Evolutionary conservation across 495 filamentous ascomycete genomes (phyloP), one percentile per base, ranked within the genome.

Genomic region (Daldinia bambusicola): DNA sequence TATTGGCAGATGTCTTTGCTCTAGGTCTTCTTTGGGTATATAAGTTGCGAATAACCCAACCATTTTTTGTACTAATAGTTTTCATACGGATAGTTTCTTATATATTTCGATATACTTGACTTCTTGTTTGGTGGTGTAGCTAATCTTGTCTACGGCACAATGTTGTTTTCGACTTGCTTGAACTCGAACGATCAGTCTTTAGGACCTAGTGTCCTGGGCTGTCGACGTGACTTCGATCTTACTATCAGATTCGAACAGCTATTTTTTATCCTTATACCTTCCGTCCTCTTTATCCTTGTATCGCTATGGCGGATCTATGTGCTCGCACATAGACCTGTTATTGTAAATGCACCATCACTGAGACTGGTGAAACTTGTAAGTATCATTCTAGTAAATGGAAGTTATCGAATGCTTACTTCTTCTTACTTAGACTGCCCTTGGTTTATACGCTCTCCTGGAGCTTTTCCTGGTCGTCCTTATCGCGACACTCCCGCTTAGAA

Each of bases 161-260:
- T 63, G 52, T 73, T 69, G 30, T 70, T 67, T 52, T 64, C 63
- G 41, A 36, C 30, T 14, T 69, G 66, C 31, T 45, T 26, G 31
- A 16, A 66, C 22, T 31, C 64, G 41, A 72, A 72, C 48, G 69
- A 72, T 55, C 61, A 69, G 13, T 66, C 64, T 31, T 36, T 63
- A 14, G 64, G 69, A 61, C 71, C 72, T 60, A 65, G 12, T 16
- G 50, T 75, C 55, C 6, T 63, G 6, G 69, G 73, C 26, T 75
- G 66, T 61, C 74, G 74, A 18, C 76, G 59, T 6, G 74, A 79
- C 56, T 84, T 85, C 34, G 81, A 86, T 69, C 84, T 86, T 60
- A 86, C 78, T 30, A 43, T 86, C 48, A 78, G 77, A 53, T 84
- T 85, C 40, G 83, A 85, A 62, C 78, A 80, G 58, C 61, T 82